Percentiles rank a stretch among this genome's conserved stretches.
phyloP scores from a whole-genome alignment of 2,329 filamentous ascomycete genomes.

The Talaromyces sp. region DNA sequence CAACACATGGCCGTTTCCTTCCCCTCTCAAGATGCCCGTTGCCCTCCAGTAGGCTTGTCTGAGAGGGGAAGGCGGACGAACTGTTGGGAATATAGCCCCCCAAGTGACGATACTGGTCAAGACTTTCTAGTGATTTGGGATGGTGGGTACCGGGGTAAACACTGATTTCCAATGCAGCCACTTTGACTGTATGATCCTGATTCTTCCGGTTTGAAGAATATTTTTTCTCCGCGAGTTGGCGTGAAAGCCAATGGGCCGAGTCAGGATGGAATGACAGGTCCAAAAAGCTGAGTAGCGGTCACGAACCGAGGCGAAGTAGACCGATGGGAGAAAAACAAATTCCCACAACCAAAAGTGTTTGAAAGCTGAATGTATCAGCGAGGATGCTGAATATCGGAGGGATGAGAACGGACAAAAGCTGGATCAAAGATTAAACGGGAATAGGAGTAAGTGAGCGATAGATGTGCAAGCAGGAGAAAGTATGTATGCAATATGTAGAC shows the following conservation, averaged over 20 bases:
- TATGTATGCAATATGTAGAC: conserved; percentile 1
- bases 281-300: conserved; percentile 6
- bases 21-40: conserved; percentile 37
- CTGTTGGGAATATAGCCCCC: conserved; percentile 26
- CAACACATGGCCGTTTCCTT: conserved; percentile 39
- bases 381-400: neutral
- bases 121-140: conserved; percentile 30
- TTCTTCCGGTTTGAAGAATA: neutral
- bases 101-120: conserved; percentile 31
- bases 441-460: neutral
- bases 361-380: neutral
- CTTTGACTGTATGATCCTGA: conserved; percentile 26
- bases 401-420: neutral
- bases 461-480: neutral
- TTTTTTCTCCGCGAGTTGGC: neutral
- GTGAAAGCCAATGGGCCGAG: neutral
- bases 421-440: neutral
- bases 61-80: conserved; percentile 37
- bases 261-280: neutral
- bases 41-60: conserved; percentile 31
- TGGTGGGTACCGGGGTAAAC: conserved; percentile 37
- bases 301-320: conserved; percentile 2
- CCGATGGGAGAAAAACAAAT: neutral
- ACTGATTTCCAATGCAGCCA: conserved; percentile 42
- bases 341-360: neutral